Base-by-base conservation (phyloP, 768 basidiomycete genomes). In the Mrakia hoshinonis region DNA sequence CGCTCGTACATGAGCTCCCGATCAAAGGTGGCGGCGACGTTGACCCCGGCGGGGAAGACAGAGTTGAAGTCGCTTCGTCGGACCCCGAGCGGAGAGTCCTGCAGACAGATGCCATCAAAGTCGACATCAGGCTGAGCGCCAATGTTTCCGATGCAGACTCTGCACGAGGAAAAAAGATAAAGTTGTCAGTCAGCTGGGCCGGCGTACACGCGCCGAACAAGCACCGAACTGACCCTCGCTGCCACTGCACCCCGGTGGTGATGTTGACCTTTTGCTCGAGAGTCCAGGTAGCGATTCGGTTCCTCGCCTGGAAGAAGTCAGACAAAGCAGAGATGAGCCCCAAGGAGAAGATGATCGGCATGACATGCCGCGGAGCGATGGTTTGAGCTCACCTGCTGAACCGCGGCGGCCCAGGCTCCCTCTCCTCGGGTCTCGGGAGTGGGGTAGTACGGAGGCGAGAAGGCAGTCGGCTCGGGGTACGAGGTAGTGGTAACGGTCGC, bases 41-140 rank as follows among this genome's bases (percentile, higher is more conserved):
- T 92, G 74, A 96, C 82, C 0, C 86, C 89, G n/a, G 92, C 84
- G 0, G 94, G 92, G 81, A 74, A 74, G 20, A 43, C 47, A 47
- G 58, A 43, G n/a, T 49, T 68, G 38, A 62, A 43, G 36, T 39
- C 39, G 39, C 34, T 18, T 9, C 34, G n/a, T 58, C 55, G 55
- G 34, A 58, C 20, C 55, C 18, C 31, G 11, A 20, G 36, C 29
- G 36, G 36, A 1, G 82, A 81, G 69, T 85, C 84, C 75, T 85
- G 79, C 0, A 85, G 76, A 70, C 84, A 85, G 20, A 85, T 78
- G 4, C 84, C 84, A 20, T 34, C 36, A 22, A 84, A 79, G 34
- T 77, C 75, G 55, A 85, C 83, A 9, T 82, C 80, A 7, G 81
- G 77, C 24, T 85, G 81, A 29, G 84, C 78, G 4, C 81, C 81